A percentile compares a stretch with the other conserved stretches of the same genome.
Conservation (phyloP, 1,139 yeast genomes). For the Taiozyma sp. region DNA sequence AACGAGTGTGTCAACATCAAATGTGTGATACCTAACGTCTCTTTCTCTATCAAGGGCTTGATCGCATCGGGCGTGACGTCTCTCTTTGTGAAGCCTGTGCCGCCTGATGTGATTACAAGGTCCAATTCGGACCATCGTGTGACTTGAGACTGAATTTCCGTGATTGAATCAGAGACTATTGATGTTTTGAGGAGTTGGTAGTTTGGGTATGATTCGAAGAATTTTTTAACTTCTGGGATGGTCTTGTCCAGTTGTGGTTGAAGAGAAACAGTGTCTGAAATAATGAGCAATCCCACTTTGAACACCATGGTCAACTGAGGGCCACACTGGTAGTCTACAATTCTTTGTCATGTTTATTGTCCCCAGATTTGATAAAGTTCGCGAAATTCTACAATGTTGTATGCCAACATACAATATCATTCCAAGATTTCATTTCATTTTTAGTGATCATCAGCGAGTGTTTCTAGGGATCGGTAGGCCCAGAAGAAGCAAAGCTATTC, state of each 20-base stretch:
- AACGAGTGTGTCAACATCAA: conserved; percentile 38
- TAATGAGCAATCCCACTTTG: conserved; percentile 30
- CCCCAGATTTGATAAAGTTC: background rate
- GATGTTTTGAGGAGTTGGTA: conserved; percentile 1
- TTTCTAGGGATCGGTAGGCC: background rate
- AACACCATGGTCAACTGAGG: background rate
- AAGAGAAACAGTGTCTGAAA: conserved; percentile 34
- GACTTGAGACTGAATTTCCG: conserved; percentile 28
- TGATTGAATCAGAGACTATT: conserved; percentile 30
- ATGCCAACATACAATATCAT: background rate
- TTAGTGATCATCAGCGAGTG: background rate
- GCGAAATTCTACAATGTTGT: too few species aligned
- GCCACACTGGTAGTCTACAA: background rate
- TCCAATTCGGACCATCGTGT: conserved; percentile 19
- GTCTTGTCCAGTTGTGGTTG: conserved; percentile 27
- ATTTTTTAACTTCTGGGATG: background rate
- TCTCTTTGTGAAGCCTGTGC: conserved; percentile 41
- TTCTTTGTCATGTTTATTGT: too few species aligned
- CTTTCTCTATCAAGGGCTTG: conserved; percentile 32
- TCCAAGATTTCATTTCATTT: background rate
- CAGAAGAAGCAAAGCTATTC: background rate
- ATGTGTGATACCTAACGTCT: conserved; percentile 44
- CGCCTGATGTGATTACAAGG: conserved; percentile 39
- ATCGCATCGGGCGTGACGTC: conserved; percentile 49
- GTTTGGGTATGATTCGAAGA: background rate